Conservation (phyloP, 306 rosid species). For the Argentina anserina region DNA sequence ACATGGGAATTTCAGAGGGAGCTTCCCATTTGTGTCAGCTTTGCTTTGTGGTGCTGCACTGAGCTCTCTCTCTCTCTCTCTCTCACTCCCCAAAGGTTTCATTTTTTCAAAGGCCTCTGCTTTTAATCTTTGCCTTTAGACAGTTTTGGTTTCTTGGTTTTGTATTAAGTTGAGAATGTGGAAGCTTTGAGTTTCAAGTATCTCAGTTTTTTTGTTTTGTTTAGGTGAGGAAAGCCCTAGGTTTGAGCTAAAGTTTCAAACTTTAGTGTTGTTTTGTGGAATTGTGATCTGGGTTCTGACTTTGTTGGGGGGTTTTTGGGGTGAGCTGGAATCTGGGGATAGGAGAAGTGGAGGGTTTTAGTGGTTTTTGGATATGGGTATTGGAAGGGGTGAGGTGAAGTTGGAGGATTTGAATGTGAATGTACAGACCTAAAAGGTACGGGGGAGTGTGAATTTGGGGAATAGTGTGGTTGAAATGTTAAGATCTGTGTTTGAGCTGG, state of each 20-base stretch:
- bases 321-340: constrained; percentile 30
- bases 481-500: constrained; percentile 51
- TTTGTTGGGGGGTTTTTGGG: constrained; percentile 22
- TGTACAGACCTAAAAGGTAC: constrained; percentile 3
- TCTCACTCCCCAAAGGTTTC: constrained; percentile 13
- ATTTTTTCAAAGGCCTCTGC: constrained; percentile 21
- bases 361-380: constrained; percentile 30
- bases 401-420: constrained; percentile 21
- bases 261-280: constrained; percentile 4
- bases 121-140: constrained; percentile 2
- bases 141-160: constrained; percentile 29
- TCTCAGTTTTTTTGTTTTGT: constrained; percentile 30
- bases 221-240: constrained; percentile 41
- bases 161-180: constrained; percentile 41
- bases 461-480: constrained; percentile 26
- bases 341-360: constrained; percentile 25
- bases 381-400: constrained; percentile 26
- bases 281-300: constrained; percentile 26
- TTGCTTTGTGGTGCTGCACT: constrained; percentile 30
- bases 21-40: constrained; percentile 38
- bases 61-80: constrained; percentile 25
- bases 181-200: constrained; percentile 50
- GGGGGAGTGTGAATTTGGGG: constrained; percentile 21
- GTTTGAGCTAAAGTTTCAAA: constrained; percentile 33
- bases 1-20: constrained; percentile 29